phyloP scores from a whole-genome alignment of 2,329 filamentous ascomycete genomes.

The Colletotrichum sansevieriae region DNA sequence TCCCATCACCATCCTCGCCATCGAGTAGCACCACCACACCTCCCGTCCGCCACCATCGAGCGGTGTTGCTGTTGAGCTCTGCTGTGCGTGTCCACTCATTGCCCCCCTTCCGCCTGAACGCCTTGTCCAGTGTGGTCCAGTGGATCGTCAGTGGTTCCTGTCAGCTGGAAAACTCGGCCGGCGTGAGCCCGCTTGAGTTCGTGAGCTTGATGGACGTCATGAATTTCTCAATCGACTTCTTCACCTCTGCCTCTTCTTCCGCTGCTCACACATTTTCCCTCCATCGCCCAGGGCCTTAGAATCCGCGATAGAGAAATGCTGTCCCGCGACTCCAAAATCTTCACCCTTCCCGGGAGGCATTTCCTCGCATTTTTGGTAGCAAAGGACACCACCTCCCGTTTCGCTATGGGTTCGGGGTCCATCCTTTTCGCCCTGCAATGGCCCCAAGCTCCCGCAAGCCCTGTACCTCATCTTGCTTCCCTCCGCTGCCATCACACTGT shows the following conservation, averaged over 20 bases:
- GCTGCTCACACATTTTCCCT: background rate
- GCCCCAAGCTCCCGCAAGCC: slow-evolving; percentile 13
- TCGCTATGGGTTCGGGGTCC: slow-evolving; percentile 12
- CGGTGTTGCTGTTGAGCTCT: slow-evolving; percentile 8
- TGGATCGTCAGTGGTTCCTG: slow-evolving; percentile 7
- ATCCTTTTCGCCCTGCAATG: slow-evolving; percentile 17
- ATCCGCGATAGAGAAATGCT: background rate
- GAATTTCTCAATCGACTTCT: too few relatives aligned
- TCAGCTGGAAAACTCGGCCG: slow-evolving; percentile 6
- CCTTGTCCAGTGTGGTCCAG: background rate
- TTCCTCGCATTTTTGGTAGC: slow-evolving; percentile 1
- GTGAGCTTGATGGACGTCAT: too few relatives aligned
- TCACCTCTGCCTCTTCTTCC: too few relatives aligned
- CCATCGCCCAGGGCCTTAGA: background rate
- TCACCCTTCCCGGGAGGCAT: background rate
- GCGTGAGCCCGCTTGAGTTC: background rate
- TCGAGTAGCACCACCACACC: too few relatives aligned
- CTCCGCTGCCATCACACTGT: background rate
- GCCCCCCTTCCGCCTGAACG: background rate
- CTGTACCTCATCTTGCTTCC: background rate
- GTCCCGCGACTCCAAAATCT: slow-evolving; percentile 12
- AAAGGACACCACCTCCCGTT: slow-evolving; percentile 13
- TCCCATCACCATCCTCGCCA: too few relatives aligned
- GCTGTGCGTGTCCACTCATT: slow-evolving; percentile 4
- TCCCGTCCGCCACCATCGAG: background rate